Conservation (phyloP, 345 rosid species). For the Trapa incisa region DNA sequence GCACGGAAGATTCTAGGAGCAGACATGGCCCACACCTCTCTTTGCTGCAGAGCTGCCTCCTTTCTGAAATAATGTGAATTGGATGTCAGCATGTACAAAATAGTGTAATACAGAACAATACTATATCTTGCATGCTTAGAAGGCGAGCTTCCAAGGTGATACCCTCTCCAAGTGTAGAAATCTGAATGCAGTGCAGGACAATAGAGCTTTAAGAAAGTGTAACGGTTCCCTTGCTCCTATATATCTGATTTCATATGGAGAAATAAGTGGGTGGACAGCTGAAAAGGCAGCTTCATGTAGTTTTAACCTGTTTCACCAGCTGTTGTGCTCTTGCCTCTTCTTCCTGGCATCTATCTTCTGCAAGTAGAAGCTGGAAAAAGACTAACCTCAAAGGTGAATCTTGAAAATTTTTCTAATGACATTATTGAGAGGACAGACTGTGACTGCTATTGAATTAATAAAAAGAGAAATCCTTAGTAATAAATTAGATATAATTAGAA, state of each 20-base stretch:
- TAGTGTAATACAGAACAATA: neutral
- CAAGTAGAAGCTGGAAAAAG: slow-evolving; percentile 65
- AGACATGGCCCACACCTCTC: slow-evolving; percentile 54
- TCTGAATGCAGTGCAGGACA: slow-evolving; percentile 23
- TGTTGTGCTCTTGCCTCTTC: slow-evolving; percentile 75
- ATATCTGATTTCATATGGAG: neutral
- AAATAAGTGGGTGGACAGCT: neutral
- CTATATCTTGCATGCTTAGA: slow-evolving; percentile 56
- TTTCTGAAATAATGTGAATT: slow-evolving; percentile 42
- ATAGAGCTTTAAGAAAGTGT: neutral
- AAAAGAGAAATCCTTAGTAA: no score
- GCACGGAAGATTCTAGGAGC: neutral
- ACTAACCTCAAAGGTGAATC: slow-evolving; percentile 7
- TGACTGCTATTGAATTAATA: no score
- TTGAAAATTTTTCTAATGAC: neutral
- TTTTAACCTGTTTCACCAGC: slow-evolving; percentile 68
- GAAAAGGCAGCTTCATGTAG: neutral
- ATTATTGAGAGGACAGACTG: neutral
- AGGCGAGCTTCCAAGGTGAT: slow-evolving; percentile 66
- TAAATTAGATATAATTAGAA: no score
- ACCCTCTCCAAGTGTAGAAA: slow-evolving; percentile 85
- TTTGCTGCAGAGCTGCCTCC: slow-evolving; percentile 81
- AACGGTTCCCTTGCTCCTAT: neutral
- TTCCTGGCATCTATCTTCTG: slow-evolving; percentile 79
- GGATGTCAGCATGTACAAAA: slow-evolving; percentile 5